Percentiles rank a stretch among this genome's conserved stretches.
Conservation (phyloP, 108 stramenopile species). For the Stephanodiscus minutulus region DNA sequence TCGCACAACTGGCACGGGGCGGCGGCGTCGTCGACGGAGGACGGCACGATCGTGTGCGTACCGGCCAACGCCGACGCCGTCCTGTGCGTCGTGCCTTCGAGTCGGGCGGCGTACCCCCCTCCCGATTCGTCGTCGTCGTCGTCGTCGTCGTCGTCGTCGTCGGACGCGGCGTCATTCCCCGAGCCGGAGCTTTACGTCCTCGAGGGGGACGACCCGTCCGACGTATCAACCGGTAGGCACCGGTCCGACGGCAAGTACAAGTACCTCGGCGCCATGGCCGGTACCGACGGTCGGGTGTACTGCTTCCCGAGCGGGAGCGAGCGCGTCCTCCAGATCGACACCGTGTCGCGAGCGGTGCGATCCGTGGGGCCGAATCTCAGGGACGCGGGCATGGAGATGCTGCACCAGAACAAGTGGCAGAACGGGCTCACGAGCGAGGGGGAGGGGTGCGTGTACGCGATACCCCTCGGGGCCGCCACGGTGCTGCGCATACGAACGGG, state of each 20-base stretch:
- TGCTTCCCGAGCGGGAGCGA: slow-evolving; percentile 80
- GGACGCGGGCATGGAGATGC: slow-evolving; percentile 59
- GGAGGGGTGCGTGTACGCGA: slow-evolving; percentile 85
- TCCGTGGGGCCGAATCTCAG: slow-evolving; percentile 75
- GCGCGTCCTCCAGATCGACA: slow-evolving; percentile 75
- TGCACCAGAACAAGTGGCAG: slow-evolving; percentile 91
- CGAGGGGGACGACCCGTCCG: slow-evolving; percentile 32
- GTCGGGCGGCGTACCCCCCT: slow-evolving; percentile 25
- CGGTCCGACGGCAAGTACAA: slow-evolving; percentile 88
- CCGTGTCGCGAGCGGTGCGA: slow-evolving; percentile 34
- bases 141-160: neutral
- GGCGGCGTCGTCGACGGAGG: slow-evolving; percentile 27
- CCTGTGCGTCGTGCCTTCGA: slow-evolving; percentile 63
- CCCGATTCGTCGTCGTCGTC: slow-evolving; percentile 3
- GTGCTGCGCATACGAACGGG: slow-evolving; percentile 64
- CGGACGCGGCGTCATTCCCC: slow-evolving; percentile 7
- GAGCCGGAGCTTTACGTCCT: slow-evolving; percentile 38
- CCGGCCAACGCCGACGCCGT: slow-evolving; percentile 83
- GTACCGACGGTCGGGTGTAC: slow-evolving; percentile 76
- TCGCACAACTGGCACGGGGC: slow-evolving; percentile 91
- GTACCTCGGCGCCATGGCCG: slow-evolving; percentile 80
- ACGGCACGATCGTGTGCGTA: slow-evolving; percentile 77
- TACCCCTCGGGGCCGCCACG: slow-evolving; percentile 71
- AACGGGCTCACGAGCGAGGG: slow-evolving; percentile 65
- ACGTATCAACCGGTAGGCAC: slow-evolving; percentile 71